Conservation (phyloP, 2,329 filamentous ascomycete genomes). For the Penicillium palitans region DNA sequence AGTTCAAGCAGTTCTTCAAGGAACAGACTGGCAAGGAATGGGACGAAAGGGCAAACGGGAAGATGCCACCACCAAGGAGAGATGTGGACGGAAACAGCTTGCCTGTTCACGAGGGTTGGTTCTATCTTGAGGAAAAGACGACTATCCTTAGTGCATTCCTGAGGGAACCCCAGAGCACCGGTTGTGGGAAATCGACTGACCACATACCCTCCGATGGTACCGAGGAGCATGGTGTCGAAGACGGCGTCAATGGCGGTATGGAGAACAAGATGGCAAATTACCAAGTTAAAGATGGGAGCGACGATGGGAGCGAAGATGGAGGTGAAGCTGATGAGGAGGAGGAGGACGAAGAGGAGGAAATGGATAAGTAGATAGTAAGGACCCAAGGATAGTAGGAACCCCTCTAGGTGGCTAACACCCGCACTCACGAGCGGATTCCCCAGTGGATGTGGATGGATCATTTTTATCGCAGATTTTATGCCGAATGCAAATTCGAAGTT, state of each 20-base stretch:
- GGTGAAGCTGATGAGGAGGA: background rate
- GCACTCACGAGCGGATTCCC: background rate
- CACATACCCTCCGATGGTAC: background rate
- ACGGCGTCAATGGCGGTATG: too few relatives aligned
- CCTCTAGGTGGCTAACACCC: background rate
- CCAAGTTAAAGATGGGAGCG: background rate
- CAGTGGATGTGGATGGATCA: background rate
- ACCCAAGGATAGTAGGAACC: background rate
- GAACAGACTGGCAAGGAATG: slow-evolving; percentile 60
- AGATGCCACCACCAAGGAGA: slow-evolving; percentile 20
- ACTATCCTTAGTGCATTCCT: slow-evolving; percentile 27
- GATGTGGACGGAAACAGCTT: slow-evolving; percentile 26
- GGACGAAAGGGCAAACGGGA: slow-evolving; percentile 47
- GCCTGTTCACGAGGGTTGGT: slow-evolving; percentile 36
- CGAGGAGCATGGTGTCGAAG: background rate
- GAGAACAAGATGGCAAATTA: background rate
- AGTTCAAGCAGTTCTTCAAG: slow-evolving; percentile 60
- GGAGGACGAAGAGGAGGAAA: background rate
- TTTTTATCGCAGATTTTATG: background rate
- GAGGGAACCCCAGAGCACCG: slow-evolving; percentile 5
- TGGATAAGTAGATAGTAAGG: background rate
- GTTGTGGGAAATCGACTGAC: background rate
- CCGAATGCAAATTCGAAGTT: background rate
- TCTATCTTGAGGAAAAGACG: slow-evolving; percentile 25
- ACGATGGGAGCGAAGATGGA: background rate